A percentile compares a stretch with the other conserved stretches of the same genome.
phyloP scores from a whole-genome alignment of 805 yeast species.

The Spathaspora girioi region DNA sequence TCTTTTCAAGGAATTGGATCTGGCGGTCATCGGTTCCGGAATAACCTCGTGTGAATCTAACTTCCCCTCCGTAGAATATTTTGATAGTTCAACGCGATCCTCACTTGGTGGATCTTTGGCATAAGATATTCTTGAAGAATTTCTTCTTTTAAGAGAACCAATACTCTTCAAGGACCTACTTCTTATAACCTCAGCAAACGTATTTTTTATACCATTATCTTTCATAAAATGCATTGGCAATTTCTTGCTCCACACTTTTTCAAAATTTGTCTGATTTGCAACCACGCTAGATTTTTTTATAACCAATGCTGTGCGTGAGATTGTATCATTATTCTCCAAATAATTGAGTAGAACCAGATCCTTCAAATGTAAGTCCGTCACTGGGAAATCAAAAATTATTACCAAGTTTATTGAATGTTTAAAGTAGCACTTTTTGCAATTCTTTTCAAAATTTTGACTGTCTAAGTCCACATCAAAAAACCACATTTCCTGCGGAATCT shows the following conservation, averaged over 20 bases:
- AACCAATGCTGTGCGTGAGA: background rate
- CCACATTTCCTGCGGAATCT: constrained; percentile 13
- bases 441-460: background rate
- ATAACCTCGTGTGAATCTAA: background rate
- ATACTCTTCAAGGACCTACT: background rate
- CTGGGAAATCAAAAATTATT: background rate
- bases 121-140: background rate
- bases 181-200: background rate
- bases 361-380: background rate
- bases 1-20: background rate
- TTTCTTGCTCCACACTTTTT: constrained; percentile 9
- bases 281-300: constrained; percentile 9
- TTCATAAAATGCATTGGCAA: constrained; percentile 8
- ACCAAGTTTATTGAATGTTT: constrained; percentile 3
- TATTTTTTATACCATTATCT: background rate
- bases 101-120: too few relatives aligned
- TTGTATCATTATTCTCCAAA: background rate
- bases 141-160: background rate
- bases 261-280: constrained; percentile 6
- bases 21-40: background rate
- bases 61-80: background rate
- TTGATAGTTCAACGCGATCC: background rate
- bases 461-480: constrained; percentile 17
- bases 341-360: background rate
- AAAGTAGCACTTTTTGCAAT: constrained; percentile 13